Evolutionary conservation across 129 eudicot genomes (phyloP).

Genomic region (Lactuca saligna): DNA sequence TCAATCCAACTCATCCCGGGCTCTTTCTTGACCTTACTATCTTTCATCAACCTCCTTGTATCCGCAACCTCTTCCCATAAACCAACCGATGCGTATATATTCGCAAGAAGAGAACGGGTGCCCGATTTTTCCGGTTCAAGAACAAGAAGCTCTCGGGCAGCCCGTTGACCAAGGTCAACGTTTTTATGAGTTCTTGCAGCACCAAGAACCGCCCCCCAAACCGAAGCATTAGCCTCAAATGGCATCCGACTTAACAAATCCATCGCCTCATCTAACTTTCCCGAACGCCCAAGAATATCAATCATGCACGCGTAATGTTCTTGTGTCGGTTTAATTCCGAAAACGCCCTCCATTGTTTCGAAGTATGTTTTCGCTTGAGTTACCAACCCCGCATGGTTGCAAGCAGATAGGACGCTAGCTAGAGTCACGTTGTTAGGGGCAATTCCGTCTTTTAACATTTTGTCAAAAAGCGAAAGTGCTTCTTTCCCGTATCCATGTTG

Average conservation of each 20-base stretch:
- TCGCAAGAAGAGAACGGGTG: slow-evolving; percentile 74
- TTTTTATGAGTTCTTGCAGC: slow-evolving; percentile 82
- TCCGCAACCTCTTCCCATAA: slow-evolving; percentile 74
- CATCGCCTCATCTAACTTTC: slow-evolving; percentile 66
- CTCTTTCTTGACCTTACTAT: slow-evolving; percentile 72
- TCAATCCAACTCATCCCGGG: slow-evolving; percentile 97
- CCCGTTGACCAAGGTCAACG: slow-evolving; percentile 70
- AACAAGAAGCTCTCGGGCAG: slow-evolving; percentile 57
- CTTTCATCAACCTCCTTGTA: slow-evolving; percentile 64
- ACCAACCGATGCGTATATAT: slow-evolving; percentile 86
- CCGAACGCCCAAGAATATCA: slow-evolving; percentile 80
- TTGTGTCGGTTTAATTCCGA: slow-evolving; percentile 57
- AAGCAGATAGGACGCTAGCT: slow-evolving; percentile 71
- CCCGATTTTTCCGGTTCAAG: slow-evolving; percentile 88
- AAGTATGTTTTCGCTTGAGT: slow-evolving; percentile 59
- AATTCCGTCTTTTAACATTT: slow-evolving; percentile 65
- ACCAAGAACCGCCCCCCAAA: slow-evolving; percentile 94
- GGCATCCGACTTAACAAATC: slow-evolving; percentile 77
- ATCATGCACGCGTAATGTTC: slow-evolving; percentile 96
- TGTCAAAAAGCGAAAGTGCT: slow-evolving; percentile 59
- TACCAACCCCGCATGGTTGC: slow-evolving; percentile 85
- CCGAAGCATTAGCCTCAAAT: slow-evolving; percentile 67
- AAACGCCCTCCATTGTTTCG: slow-evolving; percentile 53
- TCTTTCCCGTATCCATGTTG: slow-evolving; percentile 84
- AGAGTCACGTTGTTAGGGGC: slow-evolving; percentile 81